Base-by-base conservation (phyloP, 2,329 filamentous ascomycete genomes). In the Helicocarpus griseus region DNA sequence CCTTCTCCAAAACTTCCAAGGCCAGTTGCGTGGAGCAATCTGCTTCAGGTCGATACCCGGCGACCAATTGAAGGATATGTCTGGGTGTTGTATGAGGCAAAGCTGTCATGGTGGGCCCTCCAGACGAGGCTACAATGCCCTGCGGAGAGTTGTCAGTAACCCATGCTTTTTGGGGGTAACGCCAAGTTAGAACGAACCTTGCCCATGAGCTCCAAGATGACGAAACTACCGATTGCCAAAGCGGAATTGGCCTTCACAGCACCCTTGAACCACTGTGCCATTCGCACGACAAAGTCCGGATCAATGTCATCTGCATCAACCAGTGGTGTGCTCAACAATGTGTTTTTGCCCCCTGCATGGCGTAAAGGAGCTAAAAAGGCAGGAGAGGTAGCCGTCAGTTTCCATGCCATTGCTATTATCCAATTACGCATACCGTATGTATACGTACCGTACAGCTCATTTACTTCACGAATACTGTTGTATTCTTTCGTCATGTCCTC, bases 51-150 rank as follows among this genome's bases (percentile, higher is more conserved):
- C 11, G 26, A 22, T 31, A 19, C 2, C 28, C 19, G 11, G 28
- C 1, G 4, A 19, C 43, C n/a, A 46, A 22, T 22, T 31, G 43
- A 21, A 46, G 43, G 7, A 33, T n/a, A 46, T 46, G 43, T 13
- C 33, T 22, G 13, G 43, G 43, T 17, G n/a, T 46, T n/a, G 43
- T 31, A 22, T n/a, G 43, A 46, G 43, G 43, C 43, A 26, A 46
- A 14, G 43, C 43, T 33, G 43, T 46, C 43, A 33, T n/a, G n/a
- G 17, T 6, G 11, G 43, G 3, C 13, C 43, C 43, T n/a, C 43
- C 43, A 24, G 43, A 19, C 6, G 43, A 46, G 3, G 43, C 33
- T 21, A 46, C 19, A 31, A 17, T n/a, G 14, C 13, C 14, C 43
- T 46, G 19, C 9, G 28, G 28, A 46, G 17, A 43, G 17, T 7